Evolutionary conservation across 2,329 filamentous ascomycete species (phyloP), one percentile per base, ranked within the genome.

Genomic region (Alternaria panax): DNA sequence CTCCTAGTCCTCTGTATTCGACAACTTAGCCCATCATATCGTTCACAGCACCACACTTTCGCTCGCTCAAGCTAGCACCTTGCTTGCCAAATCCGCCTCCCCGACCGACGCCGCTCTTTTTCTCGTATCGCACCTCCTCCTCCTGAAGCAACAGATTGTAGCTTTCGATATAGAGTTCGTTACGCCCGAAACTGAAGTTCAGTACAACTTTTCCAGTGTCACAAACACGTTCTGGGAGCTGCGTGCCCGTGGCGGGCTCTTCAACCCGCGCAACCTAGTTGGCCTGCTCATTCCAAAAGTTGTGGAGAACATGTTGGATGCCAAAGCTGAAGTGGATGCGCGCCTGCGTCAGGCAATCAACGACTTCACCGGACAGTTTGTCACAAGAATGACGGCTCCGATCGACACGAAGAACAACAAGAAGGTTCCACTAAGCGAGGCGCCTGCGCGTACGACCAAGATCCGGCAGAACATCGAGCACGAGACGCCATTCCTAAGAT

Each of bases 71-170:
- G 94, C 92, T 27, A 91, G 93, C 66, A 81, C 85, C 6, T 86
- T 87, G 60, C 90, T 96, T 67, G 86, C 88, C 56, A 85, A 85
- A 34, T 87, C 87, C 56, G 83, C 85, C n/a, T 81, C 81, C 75
- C 85, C 86, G 2, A 85, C 89, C 7, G 93, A 98, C 74, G 87
- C 91, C 0, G 91, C 97, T 67, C 85, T 99, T 5, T 99, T 99
- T 79, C 89, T 97, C 72, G 90, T 99, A 70, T 95, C 94, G 69
- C 97, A 99, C 75, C 85, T 99, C 2, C 89, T 99, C 50, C 90
- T 97, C 50, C 86, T 99, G 51, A 98, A 98, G 79, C 96, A 97
- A 75, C 92, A 97, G 75, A 91, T 99, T 51, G 89, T 99, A 25
- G 93, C 93, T 9, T 93, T 99, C 62, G 95, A 99, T 80, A 97